phyloP scores from a whole-genome alignment of 805 yeast genomes.

The Candida hungchunana region DNA sequence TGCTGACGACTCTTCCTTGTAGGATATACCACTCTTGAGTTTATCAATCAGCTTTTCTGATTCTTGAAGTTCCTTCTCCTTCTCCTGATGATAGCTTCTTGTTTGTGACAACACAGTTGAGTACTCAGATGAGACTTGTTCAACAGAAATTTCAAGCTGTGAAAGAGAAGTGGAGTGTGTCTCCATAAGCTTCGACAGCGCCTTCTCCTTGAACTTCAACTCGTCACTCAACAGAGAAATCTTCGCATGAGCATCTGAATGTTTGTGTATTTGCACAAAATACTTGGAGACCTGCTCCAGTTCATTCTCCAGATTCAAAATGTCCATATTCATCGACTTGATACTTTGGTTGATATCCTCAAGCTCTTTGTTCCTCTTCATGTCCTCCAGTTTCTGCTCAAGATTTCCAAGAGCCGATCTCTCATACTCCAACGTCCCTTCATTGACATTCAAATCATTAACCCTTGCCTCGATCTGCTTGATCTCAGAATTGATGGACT shows the following conservation, averaged over 20 bases:
- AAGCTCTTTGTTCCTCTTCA: conserved; percentile 29
- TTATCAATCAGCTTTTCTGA: conserved; percentile 7
- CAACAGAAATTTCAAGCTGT: conserved; percentile 1
- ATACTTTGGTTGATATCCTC: conserved; percentile 33
- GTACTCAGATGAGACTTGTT: conserved; percentile 6
- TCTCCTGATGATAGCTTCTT: too few species aligned
- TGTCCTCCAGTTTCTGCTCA: conserved; percentile 30
- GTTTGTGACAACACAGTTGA: too few species aligned
- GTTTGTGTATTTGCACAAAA: conserved; percentile 48
- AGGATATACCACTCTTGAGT: conserved; percentile 18
- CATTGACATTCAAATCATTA: conserved; percentile 36
- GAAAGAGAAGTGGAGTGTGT: conserved; percentile 24
- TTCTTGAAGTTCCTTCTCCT: conserved; percentile 3
- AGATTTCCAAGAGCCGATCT: conserved; percentile 37
- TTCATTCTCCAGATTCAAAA: conserved; percentile 36
- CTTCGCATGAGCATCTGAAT: conserved; percentile 56
- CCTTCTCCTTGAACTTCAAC: conserved; percentile 27
- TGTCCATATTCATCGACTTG: conserved; percentile 32
- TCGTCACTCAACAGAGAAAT: conserved; percentile 42
- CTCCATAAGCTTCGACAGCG: conserved; percentile 28
- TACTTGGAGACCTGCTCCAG: conserved; percentile 51
- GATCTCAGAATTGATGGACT: conserved; percentile 33
- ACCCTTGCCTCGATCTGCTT: conserved; percentile 36
- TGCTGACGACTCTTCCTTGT: conserved; percentile 6
- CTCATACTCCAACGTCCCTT: conserved; percentile 44